Percentiles rank a stretch among this genome's conserved stretches.
Evolutionary conservation across 345 rosid genomes (phyloP).

Genomic region (Brassica carinata): DNA sequence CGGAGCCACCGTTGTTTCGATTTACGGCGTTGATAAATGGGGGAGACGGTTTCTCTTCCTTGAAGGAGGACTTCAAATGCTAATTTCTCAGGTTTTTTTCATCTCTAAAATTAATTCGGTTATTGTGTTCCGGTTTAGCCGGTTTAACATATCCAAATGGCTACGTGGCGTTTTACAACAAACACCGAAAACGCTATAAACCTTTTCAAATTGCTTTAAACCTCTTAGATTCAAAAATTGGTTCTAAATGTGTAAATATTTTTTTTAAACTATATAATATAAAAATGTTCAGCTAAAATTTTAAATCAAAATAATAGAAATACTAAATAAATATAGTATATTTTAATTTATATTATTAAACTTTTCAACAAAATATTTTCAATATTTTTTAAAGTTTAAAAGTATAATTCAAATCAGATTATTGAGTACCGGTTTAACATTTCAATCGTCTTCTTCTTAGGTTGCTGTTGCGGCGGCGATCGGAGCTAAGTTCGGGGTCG

Average conservation of each 20-base stretch:
- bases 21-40: conserved; percentile 82
- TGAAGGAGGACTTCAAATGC: conserved; percentile 80
- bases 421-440: background rate
- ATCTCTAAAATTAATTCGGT: background rate
- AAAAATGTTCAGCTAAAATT: too few relatives aligned
- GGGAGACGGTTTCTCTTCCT: conserved; percentile 86
- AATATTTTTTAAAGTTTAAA: too few relatives aligned
- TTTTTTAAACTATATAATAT: too few relatives aligned
- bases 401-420: background rate
- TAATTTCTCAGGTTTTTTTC: conserved; percentile 62
- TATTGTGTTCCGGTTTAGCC: background rate
- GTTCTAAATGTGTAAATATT: too few relatives aligned
- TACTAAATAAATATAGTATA: too few relatives aligned
- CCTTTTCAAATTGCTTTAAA: too few relatives aligned
- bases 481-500: conserved; percentile 76
- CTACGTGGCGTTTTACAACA: too few relatives aligned
- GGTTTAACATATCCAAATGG: background rate
- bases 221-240: too few relatives aligned
- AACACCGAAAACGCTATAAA: too few relatives aligned
- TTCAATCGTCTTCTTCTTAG: background rate
- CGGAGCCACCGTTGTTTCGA: conserved; percentile 67
- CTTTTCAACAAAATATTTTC: too few relatives aligned
- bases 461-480: conserved; percentile 63
- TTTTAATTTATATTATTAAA: too few relatives aligned
- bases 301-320: too few relatives aligned